phyloP scores from a whole-genome alignment of 2,329 filamentous ascomycete genomes.

The Aspergillus proliferans region DNA sequence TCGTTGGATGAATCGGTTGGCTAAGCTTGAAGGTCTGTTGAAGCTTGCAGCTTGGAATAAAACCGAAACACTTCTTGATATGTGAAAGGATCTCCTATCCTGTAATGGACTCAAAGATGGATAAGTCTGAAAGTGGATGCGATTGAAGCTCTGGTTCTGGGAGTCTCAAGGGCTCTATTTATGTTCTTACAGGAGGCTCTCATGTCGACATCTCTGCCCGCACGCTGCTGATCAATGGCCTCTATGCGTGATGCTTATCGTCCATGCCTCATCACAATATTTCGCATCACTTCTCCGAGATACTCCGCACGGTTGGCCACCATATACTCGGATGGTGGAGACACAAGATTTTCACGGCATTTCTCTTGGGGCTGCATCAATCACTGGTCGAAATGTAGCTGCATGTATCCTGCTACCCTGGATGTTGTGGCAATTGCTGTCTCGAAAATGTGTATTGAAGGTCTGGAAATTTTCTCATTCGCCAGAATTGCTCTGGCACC shows the following conservation, averaged over 20 bases:
- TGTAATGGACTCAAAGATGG: slow-evolving; percentile 17
- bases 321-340: slow-evolving; percentile 28
- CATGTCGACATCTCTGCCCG: slow-evolving; percentile 19
- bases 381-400: slow-evolving; percentile 28
- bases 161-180: slow-evolving; percentile 33
- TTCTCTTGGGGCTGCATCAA: slow-evolving; percentile 25
- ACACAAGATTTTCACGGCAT: slow-evolving; percentile 28
- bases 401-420: slow-evolving; percentile 28
- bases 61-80: slow-evolving; percentile 18
- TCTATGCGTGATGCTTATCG: slow-evolving; percentile 28
- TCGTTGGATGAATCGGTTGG: slow-evolving; percentile 29
- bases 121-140: slow-evolving; percentile 26
- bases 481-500: slow-evolving; percentile 15
- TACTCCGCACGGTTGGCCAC: slow-evolving; percentile 28
- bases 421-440: slow-evolving; percentile 29
- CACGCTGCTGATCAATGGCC: slow-evolving; percentile 26
- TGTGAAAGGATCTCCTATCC: slow-evolving; percentile 12
- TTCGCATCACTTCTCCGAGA: slow-evolving; percentile 23
- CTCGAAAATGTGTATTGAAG: slow-evolving; percentile 23
- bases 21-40: slow-evolving; percentile 15
- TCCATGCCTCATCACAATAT: slow-evolving; percentile 23
- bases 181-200: slow-evolving; percentile 29
- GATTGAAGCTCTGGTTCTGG: slow-evolving; percentile 15
- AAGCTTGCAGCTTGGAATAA: slow-evolving; percentile 9
- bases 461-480: slow-evolving; percentile 33